A percentile compares a stretch with the other conserved stretches of the same genome.
Evolutionary conservation across 805 yeast species (phyloP).

Genomic region (Yarrowia sp.): DNA sequence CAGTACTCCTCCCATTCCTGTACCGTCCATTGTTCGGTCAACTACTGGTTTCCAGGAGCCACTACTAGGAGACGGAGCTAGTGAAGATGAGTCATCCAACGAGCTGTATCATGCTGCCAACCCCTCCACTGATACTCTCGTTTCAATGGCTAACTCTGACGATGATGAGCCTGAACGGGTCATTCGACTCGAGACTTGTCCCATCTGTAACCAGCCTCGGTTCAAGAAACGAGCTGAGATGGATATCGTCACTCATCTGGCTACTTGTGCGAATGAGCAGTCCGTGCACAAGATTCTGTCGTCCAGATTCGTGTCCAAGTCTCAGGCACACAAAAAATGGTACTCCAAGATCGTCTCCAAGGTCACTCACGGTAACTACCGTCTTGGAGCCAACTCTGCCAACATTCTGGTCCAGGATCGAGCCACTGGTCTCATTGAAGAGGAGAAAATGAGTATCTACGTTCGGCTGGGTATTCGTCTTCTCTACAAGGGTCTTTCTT

Average conservation of each 20-base stretch:
- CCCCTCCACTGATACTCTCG: slow-evolving; percentile 10
- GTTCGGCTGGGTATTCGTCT: slow-evolving; percentile 85
- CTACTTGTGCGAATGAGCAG: slow-evolving; percentile 77
- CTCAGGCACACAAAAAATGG: slow-evolving; percentile 86
- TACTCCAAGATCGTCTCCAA: slow-evolving; percentile 77
- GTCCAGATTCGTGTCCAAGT: slow-evolving; percentile 71
- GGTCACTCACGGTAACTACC: slow-evolving; percentile 82
- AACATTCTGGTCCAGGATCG: slow-evolving; percentile 93
- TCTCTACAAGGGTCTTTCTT: slow-evolving; percentile 68
- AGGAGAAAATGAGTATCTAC: slow-evolving; percentile 87
- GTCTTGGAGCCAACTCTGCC: slow-evolving; percentile 85
- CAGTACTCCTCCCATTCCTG: neutral
- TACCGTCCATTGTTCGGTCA: neutral
- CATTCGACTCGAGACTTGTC: slow-evolving; percentile 69
- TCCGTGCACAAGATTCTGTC: slow-evolving; percentile 62
- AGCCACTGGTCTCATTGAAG: slow-evolving; percentile 80
- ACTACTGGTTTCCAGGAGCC: neutral
- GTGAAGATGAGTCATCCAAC: neutral
- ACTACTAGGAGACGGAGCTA: neutral
- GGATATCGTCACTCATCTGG: slow-evolving; percentile 82
- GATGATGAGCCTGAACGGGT: slow-evolving; percentile 42
- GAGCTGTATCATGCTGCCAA: neutral
- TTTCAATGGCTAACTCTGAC: slow-evolving; percentile 6
- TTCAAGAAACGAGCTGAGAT: slow-evolving; percentile 52
- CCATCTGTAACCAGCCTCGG: slow-evolving; percentile 68